phyloP scores from a whole-genome alignment of 495 filamentous ascomycete species.

The Penicillium lividum region DNA sequence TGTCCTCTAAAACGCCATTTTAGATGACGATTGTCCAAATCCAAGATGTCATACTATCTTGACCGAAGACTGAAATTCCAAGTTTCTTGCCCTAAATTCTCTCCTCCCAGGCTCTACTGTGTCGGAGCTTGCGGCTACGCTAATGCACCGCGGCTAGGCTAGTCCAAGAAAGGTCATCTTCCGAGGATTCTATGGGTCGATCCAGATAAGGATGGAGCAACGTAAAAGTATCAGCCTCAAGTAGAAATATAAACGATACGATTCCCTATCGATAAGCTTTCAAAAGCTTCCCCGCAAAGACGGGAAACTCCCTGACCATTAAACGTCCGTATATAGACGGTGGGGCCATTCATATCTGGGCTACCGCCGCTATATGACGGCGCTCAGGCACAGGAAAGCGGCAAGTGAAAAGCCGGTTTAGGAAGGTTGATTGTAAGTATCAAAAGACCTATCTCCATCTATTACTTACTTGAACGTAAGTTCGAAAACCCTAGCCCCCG shows the following conservation, averaged over 20 bases:
- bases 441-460: too few relatives aligned
- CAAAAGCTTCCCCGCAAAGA: background rate
- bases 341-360: too few relatives aligned
- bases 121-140: constrained; percentile 4
- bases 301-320: background rate
- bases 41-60: background rate
- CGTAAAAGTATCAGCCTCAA: background rate
- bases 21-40: background rate
- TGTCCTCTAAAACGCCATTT: background rate
- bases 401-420: too few relatives aligned
- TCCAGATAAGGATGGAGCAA: background rate
- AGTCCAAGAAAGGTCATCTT: constrained; percentile 6
- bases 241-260: background rate
- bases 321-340: background rate
- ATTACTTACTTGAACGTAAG: too few relatives aligned
- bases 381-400: too few relatives aligned
- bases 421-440: too few relatives aligned
- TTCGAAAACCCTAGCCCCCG: too few relatives aligned
- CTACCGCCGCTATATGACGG: too few relatives aligned
- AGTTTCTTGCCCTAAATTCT: background rate
- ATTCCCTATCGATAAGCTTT: constrained; percentile 2
- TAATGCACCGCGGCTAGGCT: constrained; percentile 16
- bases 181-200: background rate
- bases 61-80: background rate
- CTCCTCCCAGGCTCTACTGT: background rate